Percentiles rank a stretch among this genome's conserved stretches.
Evolutionary conservation across 208 protist species (phyloP).

Genomic region (Trichomonas gallinae): DNA sequence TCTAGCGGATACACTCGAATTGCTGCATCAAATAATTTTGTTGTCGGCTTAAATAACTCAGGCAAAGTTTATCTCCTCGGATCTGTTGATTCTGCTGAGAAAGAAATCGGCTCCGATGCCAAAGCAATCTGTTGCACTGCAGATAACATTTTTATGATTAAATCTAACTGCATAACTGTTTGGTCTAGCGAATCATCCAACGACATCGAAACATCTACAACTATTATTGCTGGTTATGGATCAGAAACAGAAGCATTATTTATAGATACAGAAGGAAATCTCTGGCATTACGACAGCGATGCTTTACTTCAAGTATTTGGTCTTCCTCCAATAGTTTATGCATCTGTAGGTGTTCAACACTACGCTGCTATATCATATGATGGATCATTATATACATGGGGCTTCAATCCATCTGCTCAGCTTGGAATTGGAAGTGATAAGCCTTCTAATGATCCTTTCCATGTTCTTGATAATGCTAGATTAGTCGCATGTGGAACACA

Average conservation of each 20-base stretch:
- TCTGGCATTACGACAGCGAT: not conserved
- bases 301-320: not conserved
- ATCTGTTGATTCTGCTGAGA: not conserved
- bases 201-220: not conserved
- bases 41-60: not conserved
- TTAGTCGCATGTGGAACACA: not conserved
- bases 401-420: slow-evolving; percentile 2
- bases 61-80: not conserved
- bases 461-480: not conserved
- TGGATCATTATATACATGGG: not conserved
- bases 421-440: not conserved
- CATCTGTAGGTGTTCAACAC: not conserved
- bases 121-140: not conserved
- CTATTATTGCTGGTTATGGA: not conserved
- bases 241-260: not conserved
- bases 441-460: not conserved
- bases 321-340: not conserved
- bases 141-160: not conserved
- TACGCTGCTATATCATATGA: not conserved
- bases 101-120: not conserved
- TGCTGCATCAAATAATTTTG: not conserved
- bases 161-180: not conserved
- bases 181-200: not conserved
- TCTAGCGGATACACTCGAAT: not conserved
- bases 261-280: not conserved